Conservation (phyloP, 108 stramenopile species). For the Thalassiosira profunda region DNA sequence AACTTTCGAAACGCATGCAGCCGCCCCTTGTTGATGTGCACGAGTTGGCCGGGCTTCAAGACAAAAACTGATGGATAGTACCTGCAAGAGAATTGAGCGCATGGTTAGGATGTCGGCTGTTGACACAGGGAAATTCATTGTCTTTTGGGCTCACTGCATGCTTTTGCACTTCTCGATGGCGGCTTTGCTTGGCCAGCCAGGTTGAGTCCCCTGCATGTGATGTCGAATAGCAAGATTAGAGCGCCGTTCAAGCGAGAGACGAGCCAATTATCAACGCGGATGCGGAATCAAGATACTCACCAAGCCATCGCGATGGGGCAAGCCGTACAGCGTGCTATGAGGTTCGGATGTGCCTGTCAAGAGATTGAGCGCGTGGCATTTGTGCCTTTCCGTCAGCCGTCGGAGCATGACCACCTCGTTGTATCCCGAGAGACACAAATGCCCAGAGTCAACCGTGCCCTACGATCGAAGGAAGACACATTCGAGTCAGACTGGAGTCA, state of each 20-base stretch:
- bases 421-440: constrained; percentile 72
- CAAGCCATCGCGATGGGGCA: constrained; percentile 72
- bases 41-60: constrained; percentile 84
- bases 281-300: too few species aligned
- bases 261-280: too few species aligned
- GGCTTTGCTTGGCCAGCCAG: constrained; percentile 64
- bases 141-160: constrained; percentile 31
- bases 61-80: constrained; percentile 90
- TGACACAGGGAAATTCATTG: not conserved
- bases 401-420: constrained; percentile 90
- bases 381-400: constrained; percentile 78
- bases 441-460: constrained; percentile 92
- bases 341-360: constrained; percentile 31
- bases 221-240: too few species aligned
- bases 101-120: not conserved
- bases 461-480: constrained; percentile 5
- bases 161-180: constrained; percentile 62
- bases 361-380: constrained; percentile 61
- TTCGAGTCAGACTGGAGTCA: not conserved
- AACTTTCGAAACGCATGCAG: constrained; percentile 93
- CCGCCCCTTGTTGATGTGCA: constrained; percentile 93
- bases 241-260: too few species aligned
- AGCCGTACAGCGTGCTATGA: constrained; percentile 63
- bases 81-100: constrained; percentile 38
- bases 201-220: constrained; percentile 44